Evolutionary conservation across 2,329 filamentous ascomycete genomes (phyloP).

Genomic region (Aureobasidium melanogenum): DNA sequence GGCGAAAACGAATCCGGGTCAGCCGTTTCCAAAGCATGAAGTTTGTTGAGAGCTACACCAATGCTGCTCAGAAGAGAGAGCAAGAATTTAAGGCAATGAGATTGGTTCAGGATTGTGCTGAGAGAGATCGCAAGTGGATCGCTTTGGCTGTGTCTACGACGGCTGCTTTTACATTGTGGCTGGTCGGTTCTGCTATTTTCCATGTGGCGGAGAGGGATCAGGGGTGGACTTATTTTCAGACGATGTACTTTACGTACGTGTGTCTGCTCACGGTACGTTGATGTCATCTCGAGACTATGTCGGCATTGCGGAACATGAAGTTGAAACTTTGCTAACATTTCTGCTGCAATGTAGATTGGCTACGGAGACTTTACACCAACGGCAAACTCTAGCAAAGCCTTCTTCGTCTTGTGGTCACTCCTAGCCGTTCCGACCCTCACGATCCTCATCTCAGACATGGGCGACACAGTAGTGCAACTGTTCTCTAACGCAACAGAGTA

Average conservation of each 20-base stretch:
- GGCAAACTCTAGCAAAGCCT: conserved; percentile 44
- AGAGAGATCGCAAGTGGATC: conserved; percentile 34
- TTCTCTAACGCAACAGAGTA: conserved; percentile 49
- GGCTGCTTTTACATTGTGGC: conserved; percentile 36
- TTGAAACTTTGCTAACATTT: neutral
- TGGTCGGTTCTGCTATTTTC: conserved; percentile 44
- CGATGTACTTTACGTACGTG: conserved; percentile 46
- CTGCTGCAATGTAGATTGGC: conserved; percentile 31
- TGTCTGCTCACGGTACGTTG: conserved; percentile 36
- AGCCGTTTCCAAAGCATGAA: conserved; percentile 31
- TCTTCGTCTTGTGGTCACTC: conserved; percentile 50
- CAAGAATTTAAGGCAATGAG: conserved; percentile 44
- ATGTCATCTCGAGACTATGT: neutral
- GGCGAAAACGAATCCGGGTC: conserved; percentile 35
- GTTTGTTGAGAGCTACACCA: conserved; percentile 34
- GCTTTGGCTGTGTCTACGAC: conserved; percentile 29
- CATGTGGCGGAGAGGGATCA: conserved; percentile 36
- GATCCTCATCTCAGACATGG: conserved; percentile 46
- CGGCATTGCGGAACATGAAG: too few species aligned
- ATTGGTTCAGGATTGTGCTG: conserved; percentile 33
- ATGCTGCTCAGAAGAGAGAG: conserved; percentile 31
- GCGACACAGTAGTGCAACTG: conserved; percentile 45
- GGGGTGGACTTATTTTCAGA: conserved; percentile 43
- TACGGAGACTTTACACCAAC: conserved; percentile 43
- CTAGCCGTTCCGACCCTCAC: conserved; percentile 47